These are phyloP conservation scores for Penicillium sp. DNA, from an alignment of 2,329 filamentous ascomycete species.

Conservation along the genomic window DNA sequence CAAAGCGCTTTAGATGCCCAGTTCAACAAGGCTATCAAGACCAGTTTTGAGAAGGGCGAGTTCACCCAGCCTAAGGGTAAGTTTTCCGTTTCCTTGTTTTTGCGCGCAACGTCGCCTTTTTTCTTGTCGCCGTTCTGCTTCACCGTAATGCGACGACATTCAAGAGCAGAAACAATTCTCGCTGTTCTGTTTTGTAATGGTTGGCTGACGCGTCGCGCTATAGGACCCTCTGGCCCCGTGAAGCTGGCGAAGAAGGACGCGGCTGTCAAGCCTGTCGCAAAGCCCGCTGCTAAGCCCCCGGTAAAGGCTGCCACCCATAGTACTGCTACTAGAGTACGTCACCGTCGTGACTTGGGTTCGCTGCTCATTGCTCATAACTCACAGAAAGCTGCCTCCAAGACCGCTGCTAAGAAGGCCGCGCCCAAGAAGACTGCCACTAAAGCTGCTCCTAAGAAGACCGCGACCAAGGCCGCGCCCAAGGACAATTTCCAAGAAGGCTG, in stretches of 20 bases:
- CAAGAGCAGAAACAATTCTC: not conserved
- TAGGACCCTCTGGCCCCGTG: constrained; percentile 81
- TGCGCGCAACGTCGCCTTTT: constrained; percentile 4
- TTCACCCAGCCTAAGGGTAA: constrained; percentile 90
- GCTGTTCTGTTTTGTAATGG: not conserved
- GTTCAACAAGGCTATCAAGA: constrained; percentile 81
- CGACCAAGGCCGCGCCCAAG: constrained; percentile 27
- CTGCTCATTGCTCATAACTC: constrained; percentile 9
- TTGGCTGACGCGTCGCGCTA: constrained; percentile 30
- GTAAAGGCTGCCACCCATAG: constrained; percentile 15
- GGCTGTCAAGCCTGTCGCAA: constrained; percentile 44
- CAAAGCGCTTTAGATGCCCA: constrained; percentile 65
- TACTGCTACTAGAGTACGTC: constrained; percentile 20
- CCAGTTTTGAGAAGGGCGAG: constrained; percentile 79
- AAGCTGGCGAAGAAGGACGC: constrained; percentile 83
- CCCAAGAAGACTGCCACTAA: too few relatives aligned
- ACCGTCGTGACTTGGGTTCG: not conserved
- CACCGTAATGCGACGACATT: not conserved
- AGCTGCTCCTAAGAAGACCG: too few relatives aligned
- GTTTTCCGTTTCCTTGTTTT: constrained; percentile 31
- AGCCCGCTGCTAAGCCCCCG: constrained; percentile 24
- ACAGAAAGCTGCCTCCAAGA: constrained; percentile 47
- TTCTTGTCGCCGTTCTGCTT: not conserved
- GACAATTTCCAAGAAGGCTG: constrained; percentile 44
- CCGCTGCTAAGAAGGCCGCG: too few relatives aligned